These are phyloP conservation scores for Jaenimonas drosophilae DNA, from an alignment of 208 protist genomes.

Conservation along the genomic window DNA sequence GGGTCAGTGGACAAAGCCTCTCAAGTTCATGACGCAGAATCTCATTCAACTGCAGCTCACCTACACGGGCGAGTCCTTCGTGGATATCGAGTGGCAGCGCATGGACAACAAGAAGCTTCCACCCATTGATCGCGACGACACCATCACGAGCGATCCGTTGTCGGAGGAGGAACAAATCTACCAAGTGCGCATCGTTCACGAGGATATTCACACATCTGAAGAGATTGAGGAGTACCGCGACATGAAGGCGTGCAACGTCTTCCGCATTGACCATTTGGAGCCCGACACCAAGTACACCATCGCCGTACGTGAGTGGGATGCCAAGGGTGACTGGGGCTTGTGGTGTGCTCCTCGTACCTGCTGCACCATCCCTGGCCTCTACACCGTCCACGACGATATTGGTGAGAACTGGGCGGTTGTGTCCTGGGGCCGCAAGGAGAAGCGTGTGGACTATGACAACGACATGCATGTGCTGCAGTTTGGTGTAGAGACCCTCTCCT, in stretches of 20 bases:
- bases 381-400: constrained; percentile 41
- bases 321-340: constrained; percentile 82
- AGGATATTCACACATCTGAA: constrained; percentile 33
- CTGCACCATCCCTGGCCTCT: constrained; percentile 72
- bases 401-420: constrained; percentile 71
- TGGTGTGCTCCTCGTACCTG: constrained; percentile 79
- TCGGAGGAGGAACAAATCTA: constrained; percentile 57
- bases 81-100: constrained; percentile 86
- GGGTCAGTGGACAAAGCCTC: constrained; percentile 72
- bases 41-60: constrained; percentile 83
- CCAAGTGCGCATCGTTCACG: constrained; percentile 65
- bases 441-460: constrained; percentile 72
- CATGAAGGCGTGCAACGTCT: constrained; percentile 65
- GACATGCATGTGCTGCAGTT: constrained; percentile 80
- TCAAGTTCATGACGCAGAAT: constrained; percentile 89
- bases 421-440: constrained; percentile 47
- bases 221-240: constrained; percentile 55
- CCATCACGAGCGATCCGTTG: constrained; percentile 35
- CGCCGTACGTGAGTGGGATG: constrained; percentile 84
- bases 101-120: constrained; percentile 68
- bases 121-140: constrained; percentile 35
- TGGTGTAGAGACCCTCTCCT: constrained; percentile 51
- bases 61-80: constrained; percentile 83
- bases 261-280: constrained; percentile 65
- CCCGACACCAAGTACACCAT: constrained; percentile 87